Percentiles rank a stretch among this genome's conserved stretches.
phyloP scores from a whole-genome alignment of 139 green algal species.

The Tetraselmis striata region DNA sequence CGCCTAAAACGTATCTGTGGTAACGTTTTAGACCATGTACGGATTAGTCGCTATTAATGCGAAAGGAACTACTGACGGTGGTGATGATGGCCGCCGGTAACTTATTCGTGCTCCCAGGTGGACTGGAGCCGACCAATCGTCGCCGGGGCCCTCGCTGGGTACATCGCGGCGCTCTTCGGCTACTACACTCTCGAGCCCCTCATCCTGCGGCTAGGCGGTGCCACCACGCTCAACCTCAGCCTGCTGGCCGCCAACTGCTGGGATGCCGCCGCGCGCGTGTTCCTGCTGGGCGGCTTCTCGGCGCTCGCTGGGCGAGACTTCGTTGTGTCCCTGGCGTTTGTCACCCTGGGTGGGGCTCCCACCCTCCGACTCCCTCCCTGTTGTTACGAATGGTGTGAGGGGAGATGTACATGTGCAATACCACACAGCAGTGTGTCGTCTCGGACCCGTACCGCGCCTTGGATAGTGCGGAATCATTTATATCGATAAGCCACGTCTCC shows the following conservation, averaged over 20 bases:
- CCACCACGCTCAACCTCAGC: slow-evolving; percentile 3
- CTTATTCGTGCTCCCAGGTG: background rate
- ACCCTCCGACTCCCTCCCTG: too few species aligned
- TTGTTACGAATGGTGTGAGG: too few species aligned
- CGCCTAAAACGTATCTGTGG: too few species aligned
- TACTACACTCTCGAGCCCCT: background rate
- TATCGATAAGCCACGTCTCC: too few species aligned
- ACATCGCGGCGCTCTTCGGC: background rate
- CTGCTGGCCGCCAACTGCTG: background rate
- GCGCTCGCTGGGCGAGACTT: background rate
- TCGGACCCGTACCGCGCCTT: too few species aligned
- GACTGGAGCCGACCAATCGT: background rate
- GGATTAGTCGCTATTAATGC: too few species aligned
- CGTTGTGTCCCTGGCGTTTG: background rate
- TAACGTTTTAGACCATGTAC: too few species aligned
- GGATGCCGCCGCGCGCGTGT: background rate
- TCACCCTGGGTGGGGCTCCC: background rate
- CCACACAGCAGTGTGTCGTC: too few species aligned
- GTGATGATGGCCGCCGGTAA: too few species aligned
- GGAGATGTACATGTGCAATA: too few species aligned
- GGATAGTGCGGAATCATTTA: too few species aligned
- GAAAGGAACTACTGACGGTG: too few species aligned
- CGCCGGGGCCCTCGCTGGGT: background rate
- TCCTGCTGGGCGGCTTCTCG: background rate
- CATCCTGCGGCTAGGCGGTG: background rate